Percentiles rank a stretch among this genome's conserved stretches.
These are phyloP conservation scores for Beta lomatogona DNA, from an alignment of 179 eudicot species.

Conservation along the genomic window DNA sequence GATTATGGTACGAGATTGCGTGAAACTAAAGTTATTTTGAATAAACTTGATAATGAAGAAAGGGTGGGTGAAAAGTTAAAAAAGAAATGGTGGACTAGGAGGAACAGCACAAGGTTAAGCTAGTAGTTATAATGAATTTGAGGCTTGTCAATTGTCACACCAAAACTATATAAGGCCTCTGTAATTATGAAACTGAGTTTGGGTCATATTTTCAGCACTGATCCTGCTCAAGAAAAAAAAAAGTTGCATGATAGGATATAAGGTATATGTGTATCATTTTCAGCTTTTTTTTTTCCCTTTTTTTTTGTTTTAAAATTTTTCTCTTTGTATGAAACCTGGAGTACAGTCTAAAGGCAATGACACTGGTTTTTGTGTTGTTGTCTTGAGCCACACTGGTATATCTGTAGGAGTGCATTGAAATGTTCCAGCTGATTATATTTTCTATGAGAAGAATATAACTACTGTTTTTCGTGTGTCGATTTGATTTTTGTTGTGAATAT, in stretches of 20 bases:
- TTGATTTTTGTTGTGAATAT: too few species aligned
- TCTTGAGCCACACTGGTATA: neutral
- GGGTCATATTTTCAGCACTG: neutral
- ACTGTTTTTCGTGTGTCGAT: too few species aligned
- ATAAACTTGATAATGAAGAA: constrained; percentile 79
- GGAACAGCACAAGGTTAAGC: constrained; percentile 63
- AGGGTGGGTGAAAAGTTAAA: constrained; percentile 52
- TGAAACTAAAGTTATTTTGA: constrained; percentile 83
- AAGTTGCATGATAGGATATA: neutral
- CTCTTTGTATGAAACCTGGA: neutral
- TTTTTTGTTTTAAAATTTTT: neutral
- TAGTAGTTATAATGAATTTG: constrained; percentile 12
- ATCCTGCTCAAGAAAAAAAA: neutral
- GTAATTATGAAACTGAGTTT: constrained; percentile 28
- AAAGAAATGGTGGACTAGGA: constrained; percentile 96
- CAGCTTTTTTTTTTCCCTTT: neutral
- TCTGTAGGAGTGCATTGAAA: constrained; percentile 4
- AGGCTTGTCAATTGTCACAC: neutral
- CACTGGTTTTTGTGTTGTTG: constrained; percentile 16
- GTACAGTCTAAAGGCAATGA: constrained; percentile 4
- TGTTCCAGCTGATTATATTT: neutral
- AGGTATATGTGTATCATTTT: constrained; percentile 18
- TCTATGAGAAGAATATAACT: neutral
- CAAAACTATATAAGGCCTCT: neutral
- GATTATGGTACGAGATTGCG: constrained; percentile 78